Evolutionary conservation across 805 yeast genomes (phyloP), one percentile per base, ranked within the genome.

Genomic region (Scheffersomyces lignosus): DNA sequence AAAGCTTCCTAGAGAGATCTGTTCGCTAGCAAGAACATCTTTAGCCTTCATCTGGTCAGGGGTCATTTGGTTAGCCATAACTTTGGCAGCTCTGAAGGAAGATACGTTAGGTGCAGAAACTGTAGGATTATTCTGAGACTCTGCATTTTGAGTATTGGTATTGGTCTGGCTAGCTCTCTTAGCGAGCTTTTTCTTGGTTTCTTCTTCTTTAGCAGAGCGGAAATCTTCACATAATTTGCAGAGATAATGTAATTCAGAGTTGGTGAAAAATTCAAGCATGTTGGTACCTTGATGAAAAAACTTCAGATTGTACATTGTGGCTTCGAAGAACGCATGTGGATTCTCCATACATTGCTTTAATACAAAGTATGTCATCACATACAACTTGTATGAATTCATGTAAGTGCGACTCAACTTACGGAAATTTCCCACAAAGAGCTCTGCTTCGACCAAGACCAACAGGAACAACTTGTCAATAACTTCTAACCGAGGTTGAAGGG

Each of bases 381-480:
- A 64, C 10, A 69, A 46, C 41, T 59, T 56, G 52, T 67, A 67
- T 2, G 73, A 66, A 41, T 66, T 69, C 36, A 64, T 56, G 45
- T 69, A 68, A 4, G 57, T 57, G 15, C 54, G 41, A 43, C 72
- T 62, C 43, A 69, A 53, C 23, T 56, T 57, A 16, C 67, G 32
- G 50, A 69, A 69, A 43, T 64, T 62, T 1, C 74, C 73, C 22
- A 68, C 71, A 43, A 68, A 69, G 5, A 67, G 47, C 33, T 68
- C 74, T 1, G 73, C 65, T 36, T 69, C 73, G 1, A 56, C 38
- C 18, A 69, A 45, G 9, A 62, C 55, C 25, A 60, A 49, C 10
- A 48, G 51, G 38, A 66, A 64, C 27, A 69, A 48, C 13, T 41
- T 45, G 40, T 64, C 64, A 15, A 63, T 51, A 2, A 61, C 63